Conservation (phyloP, 306 rosid genomes). For the Corylus heterophylla region DNA sequence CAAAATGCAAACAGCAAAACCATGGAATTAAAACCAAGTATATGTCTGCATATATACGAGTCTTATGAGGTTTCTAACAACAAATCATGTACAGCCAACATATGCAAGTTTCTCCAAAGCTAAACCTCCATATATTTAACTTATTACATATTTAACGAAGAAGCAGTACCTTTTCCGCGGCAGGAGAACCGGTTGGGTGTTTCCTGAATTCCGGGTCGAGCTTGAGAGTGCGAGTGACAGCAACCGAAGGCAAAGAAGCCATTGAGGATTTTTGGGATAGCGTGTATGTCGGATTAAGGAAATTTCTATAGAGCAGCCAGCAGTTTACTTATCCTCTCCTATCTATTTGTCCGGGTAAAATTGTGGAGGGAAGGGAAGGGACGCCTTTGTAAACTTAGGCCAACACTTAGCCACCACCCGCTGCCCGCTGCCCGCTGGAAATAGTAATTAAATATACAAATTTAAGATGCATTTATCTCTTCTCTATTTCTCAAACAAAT, state of each 20-base stretch:
- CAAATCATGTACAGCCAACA: background rate
- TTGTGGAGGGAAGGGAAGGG: slow-evolving; percentile 31
- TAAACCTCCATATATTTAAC: background rate
- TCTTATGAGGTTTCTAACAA: background rate
- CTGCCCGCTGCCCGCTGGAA: slow-evolving; percentile 15
- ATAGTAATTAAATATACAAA: background rate
- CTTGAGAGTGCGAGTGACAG: slow-evolving; percentile 53
- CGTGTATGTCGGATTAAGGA: background rate
- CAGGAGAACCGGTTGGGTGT: slow-evolving; percentile 39
- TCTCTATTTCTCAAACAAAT: no score
- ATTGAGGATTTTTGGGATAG: slow-evolving; percentile 31
- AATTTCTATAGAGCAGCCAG: background rate
- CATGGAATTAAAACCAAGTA: background rate
- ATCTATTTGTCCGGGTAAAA: slow-evolving; percentile 28
- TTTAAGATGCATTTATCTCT: background rate
- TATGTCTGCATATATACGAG: background rate
- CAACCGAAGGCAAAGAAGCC: slow-evolving; percentile 70
- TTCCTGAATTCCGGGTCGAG: slow-evolving; percentile 61
- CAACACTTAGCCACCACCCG: background rate
- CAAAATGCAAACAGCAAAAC: background rate
- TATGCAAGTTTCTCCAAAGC: background rate
- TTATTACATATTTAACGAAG: background rate
- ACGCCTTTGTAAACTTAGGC: background rate
- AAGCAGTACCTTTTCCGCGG: slow-evolving; percentile 53
- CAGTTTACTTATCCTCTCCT: slow-evolving; percentile 7